A percentile compares a stretch with the other conserved stretches of the same genome.
Conservation (phyloP, 2,329 filamentous ascomycete species). For the Hymenoscyphus linearis region DNA sequence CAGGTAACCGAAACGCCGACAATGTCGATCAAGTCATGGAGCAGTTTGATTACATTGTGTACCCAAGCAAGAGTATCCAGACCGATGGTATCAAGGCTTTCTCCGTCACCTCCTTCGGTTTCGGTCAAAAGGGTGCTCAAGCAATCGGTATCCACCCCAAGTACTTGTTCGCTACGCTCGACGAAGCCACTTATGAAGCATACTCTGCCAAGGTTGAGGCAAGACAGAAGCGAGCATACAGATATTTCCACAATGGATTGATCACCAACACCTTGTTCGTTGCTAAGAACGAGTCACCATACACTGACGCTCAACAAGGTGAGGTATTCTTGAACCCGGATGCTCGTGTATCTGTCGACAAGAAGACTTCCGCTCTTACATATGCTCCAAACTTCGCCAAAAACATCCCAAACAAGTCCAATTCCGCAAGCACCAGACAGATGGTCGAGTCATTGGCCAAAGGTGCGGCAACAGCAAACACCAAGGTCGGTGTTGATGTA, state of each 20-base stretch:
- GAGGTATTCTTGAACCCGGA: constrained; percentile 91
- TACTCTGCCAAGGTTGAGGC: constrained; percentile 88
- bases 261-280: constrained; percentile 98
- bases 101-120: constrained; percentile 97
- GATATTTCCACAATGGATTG: constrained; percentile 96
- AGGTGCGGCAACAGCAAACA: constrained; percentile 54
- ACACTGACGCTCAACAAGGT: constrained; percentile 80
- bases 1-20: constrained; percentile 96
- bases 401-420: constrained; percentile 55
- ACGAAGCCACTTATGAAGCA: constrained; percentile 71
- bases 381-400: constrained; percentile 64
- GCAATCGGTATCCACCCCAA: constrained; percentile 95
- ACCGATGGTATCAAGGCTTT: constrained; percentile 98
- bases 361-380: constrained; percentile 75
- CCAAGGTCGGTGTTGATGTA: constrained; percentile 89
- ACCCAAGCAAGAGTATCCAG: constrained; percentile 90
- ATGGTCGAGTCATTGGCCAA: constrained; percentile 74
- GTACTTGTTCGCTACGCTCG: constrained; percentile 92
- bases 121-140: constrained; percentile 98
- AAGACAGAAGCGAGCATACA: constrained; percentile 96
- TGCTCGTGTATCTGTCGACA: constrained; percentile 77
- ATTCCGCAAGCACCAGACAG: constrained; percentile 50
- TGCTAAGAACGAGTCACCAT: constrained; percentile 87
- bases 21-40: constrained; percentile 96
- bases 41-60: constrained; percentile 96